Percentiles rank a stretch among this genome's conserved stretches.
These are phyloP conservation scores for Ciborinia camelliae DNA, from an alignment of 2,329 filamentous ascomycete species.

Conservation along the genomic window DNA sequence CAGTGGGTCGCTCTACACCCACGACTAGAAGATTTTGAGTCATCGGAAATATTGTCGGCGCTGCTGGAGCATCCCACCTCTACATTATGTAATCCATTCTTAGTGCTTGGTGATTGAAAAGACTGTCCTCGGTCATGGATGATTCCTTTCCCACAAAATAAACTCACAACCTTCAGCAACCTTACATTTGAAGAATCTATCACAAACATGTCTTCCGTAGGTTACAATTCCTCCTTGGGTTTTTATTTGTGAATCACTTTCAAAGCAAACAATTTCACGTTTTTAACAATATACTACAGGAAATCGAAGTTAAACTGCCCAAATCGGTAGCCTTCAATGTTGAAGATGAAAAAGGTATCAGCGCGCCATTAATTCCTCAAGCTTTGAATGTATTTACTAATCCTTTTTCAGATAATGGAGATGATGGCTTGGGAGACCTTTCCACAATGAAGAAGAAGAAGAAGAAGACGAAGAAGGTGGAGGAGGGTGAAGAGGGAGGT, in stretches of 20 bases:
- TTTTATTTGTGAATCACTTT: conserved; percentile 4
- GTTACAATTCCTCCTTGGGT: neutral
- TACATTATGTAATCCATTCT: too few relatives aligned
- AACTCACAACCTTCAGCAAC: too few relatives aligned
- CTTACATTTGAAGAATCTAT: neutral
- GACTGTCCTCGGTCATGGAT: too few relatives aligned
- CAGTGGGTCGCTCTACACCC: too few relatives aligned
- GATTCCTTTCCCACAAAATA: too few relatives aligned
- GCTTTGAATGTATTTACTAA: conserved; percentile 56
- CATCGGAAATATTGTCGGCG: too few relatives aligned
- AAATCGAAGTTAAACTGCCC: conserved; percentile 58
- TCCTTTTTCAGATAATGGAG: conserved; percentile 35
- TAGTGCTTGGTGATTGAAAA: too few relatives aligned
- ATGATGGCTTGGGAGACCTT: conserved; percentile 43
- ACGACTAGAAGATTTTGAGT: too few relatives aligned
- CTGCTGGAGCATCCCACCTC: too few relatives aligned
- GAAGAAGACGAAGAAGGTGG: conserved; percentile 84
- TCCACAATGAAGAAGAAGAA: conserved; percentile 81
- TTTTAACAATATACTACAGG: conserved; percentile 25
- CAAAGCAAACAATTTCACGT: conserved; percentile 18
- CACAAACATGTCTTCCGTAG: conserved; percentile 21
- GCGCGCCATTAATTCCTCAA: conserved; percentile 58
- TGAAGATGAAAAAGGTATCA: conserved; percentile 88
- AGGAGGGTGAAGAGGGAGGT: conserved; percentile 59
- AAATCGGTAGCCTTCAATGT: conserved; percentile 95